phyloP scores from a whole-genome alignment of 352 stramenopile species.

The Pythium brassicae region DNA sequence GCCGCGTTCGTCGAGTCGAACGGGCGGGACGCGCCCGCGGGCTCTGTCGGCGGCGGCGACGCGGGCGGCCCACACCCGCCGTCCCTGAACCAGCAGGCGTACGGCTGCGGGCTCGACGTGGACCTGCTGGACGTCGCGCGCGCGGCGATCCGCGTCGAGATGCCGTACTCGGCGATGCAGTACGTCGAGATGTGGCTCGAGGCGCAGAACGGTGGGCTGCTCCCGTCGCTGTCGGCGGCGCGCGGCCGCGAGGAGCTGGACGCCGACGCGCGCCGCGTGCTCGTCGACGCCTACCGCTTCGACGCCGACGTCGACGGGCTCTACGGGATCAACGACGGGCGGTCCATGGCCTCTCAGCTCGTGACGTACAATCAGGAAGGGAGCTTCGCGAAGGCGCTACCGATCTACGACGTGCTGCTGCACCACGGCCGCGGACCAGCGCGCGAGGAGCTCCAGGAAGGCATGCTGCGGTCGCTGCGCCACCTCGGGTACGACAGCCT shows the following conservation, averaged over 20 bases:
- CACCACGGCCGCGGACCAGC: background rate
- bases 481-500: constrained; percentile 75
- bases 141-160: constrained; percentile 65
- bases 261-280: constrained; percentile 37
- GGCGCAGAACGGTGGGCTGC: constrained; percentile 36
- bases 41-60: no score
- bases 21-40: constrained; percentile 20
- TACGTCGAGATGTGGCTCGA: constrained; percentile 89
- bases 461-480: constrained; percentile 56
- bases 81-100: constrained; percentile 30
- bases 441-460: constrained; percentile 22
- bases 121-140: constrained; percentile 61
- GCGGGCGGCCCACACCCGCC: constrained; percentile 1
- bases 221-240: constrained; percentile 31
- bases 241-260: constrained; percentile 20
- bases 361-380: constrained; percentile 68
- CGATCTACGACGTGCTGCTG: constrained; percentile 71
- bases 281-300: constrained; percentile 61
- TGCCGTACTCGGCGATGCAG: constrained; percentile 87
- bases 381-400: constrained; percentile 53
- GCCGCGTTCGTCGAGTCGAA: constrained; percentile 64
- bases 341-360: constrained; percentile 63
- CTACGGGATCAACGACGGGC: constrained; percentile 76
- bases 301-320: constrained; percentile 68
- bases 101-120: constrained; percentile 57